phyloP scores from a whole-genome alignment of 2,329 filamentous ascomycete genomes.

The Ophiostoma pallidulum region DNA sequence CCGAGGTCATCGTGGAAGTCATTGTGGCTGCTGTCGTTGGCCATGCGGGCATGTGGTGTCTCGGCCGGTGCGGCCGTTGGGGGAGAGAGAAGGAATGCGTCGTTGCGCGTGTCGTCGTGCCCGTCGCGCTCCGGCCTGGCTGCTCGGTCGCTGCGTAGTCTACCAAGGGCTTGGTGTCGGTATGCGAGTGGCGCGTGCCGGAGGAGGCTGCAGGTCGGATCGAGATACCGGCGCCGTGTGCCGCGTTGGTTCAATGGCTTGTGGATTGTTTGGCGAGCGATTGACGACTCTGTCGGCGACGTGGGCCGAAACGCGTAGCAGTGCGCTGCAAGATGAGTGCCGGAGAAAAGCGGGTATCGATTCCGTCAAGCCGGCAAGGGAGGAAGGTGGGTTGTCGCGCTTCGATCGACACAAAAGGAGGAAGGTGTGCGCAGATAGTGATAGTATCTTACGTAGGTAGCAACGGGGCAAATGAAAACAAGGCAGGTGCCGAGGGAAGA shows the following conservation, averaged over 20 bases:
- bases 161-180: too few relatives aligned
- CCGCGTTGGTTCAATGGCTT: constrained; percentile 4
- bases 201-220: not conserved
- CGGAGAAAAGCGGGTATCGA: constrained; percentile 10
- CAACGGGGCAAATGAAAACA: not conserved
- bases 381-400: constrained; percentile 4
- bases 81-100: not conserved
- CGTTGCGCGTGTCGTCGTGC: not conserved
- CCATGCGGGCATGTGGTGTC: constrained; percentile 18
- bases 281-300: too few relatives aligned
- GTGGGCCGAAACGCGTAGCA: not conserved
- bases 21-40: constrained; percentile 31
- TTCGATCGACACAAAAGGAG: constrained; percentile 2
- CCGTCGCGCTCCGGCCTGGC: too few relatives aligned
- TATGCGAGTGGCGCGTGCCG: too few relatives aligned
- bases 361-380: constrained; percentile 1
- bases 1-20: constrained; percentile 36
- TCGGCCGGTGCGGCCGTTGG: not conserved
- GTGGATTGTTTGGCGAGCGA: too few relatives aligned
- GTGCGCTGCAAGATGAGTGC: not conserved
- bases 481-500: not conserved
- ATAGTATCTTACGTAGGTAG: too few relatives aligned
- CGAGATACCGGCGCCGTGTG: not conserved
- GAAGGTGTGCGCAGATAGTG: too few relatives aligned
- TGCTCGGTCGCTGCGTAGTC: too few relatives aligned